Evolutionary conservation across 768 basidiomycete species (phyloP).

Genomic region (Termitomyces eurrhizus): DNA sequence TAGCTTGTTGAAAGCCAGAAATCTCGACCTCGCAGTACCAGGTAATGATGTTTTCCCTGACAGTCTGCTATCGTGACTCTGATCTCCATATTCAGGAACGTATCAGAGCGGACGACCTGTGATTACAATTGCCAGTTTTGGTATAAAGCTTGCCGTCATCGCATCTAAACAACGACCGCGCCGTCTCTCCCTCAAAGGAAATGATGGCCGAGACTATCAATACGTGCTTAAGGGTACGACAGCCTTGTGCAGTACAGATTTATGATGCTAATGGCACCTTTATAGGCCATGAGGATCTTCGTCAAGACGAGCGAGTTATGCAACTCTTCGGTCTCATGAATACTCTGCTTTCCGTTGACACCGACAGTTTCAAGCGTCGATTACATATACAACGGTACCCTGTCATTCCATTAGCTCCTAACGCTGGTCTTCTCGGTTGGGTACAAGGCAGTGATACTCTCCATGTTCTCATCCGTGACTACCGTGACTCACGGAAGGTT

Average conservation of each 20-base stretch:
- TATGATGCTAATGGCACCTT: background rate
- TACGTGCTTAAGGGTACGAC: conserved; percentile 81
- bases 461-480: conserved; percentile 93
- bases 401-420: conserved; percentile 92
- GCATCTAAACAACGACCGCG: conserved; percentile 96
- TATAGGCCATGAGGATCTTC: conserved; percentile 94
- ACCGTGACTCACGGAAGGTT: conserved; percentile 94
- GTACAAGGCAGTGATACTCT: conserved; percentile 94
- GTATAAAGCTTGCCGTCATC: conserved; percentile 89
- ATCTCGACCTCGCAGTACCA: conserved; percentile 94
- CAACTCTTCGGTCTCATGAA: conserved; percentile 98
- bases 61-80: background rate
- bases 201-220: conserved; percentile 91
- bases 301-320: conserved; percentile 99
- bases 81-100: conserved; percentile 51
- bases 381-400: conserved; percentile 91
- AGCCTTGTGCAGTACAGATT: background rate
- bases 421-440: conserved; percentile 94
- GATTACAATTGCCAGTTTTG: conserved; percentile 79
- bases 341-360: conserved; percentile 87
- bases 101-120: conserved; percentile 87
- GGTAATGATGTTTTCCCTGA: conserved; percentile 39
- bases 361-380: conserved; percentile 93
- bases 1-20: conserved; percentile 79
- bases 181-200: conserved; percentile 80